A percentile compares a stretch with the other conserved stretches of the same genome.
Conservation (phyloP, 352 stramenopile genomes). For the Stramenopiles sp. region DNA sequence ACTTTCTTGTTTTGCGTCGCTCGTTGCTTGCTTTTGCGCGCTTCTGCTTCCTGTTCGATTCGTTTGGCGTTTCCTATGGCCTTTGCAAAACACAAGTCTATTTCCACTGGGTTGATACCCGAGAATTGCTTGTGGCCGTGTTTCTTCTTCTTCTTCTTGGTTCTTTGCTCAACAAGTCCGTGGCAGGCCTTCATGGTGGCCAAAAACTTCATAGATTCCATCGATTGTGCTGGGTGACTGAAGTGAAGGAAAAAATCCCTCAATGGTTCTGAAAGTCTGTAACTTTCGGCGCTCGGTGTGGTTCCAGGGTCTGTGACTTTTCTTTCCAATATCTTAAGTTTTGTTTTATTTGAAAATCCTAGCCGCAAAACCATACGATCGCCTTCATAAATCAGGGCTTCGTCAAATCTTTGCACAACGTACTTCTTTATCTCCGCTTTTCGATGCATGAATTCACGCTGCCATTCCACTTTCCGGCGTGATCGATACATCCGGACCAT, state of each 20-base stretch:
- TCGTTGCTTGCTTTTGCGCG: not conserved
- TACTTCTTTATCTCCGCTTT: not conserved
- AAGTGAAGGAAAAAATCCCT: not conserved
- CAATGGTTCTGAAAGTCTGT: not conserved
- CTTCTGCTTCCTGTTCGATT: not conserved
- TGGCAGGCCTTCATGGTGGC: not conserved
- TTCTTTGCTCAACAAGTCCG: not conserved
- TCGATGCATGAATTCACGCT: not conserved
- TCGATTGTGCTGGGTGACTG: not conserved
- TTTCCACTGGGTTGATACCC: not conserved
- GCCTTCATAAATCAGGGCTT: not conserved
- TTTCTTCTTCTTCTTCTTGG: not conserved
- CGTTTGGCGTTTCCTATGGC: not conserved
- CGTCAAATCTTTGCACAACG: not conserved
- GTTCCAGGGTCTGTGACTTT: not conserved
- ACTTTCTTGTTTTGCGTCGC: not conserved
- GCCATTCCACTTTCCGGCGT: not conserved
- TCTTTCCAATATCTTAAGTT: not conserved
- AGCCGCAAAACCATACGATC: not conserved
- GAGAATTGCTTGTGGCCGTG: not conserved
- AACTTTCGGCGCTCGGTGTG: not conserved
- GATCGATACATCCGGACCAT: not conserved
- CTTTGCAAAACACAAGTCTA: not conserved
- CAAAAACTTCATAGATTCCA: conserved; percentile 6
- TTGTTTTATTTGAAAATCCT: not conserved